Evolutionary conservation across 768 basidiomycete genomes (phyloP).

Genomic region (Collybiopsis confluens): DNA sequence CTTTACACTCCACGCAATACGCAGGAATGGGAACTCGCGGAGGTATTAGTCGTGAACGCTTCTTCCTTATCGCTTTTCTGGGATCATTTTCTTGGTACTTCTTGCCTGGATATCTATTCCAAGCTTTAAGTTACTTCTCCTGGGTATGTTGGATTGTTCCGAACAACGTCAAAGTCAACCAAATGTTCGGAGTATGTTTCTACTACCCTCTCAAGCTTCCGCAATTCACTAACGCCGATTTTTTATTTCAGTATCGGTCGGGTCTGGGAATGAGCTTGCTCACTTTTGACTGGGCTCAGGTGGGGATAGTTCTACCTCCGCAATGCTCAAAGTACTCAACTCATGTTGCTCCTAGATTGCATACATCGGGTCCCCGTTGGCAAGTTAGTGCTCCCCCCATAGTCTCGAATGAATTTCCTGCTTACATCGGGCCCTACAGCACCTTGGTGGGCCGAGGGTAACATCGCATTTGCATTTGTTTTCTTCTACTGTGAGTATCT

Average conservation of each 20-base stretch:
- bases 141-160: conserved; percentile 70
- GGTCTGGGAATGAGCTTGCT: conserved; percentile 67
- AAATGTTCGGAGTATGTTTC: conserved; percentile 64
- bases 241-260: conserved; percentile 12
- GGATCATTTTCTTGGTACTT: conserved; percentile 61
- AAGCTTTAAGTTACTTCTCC: conserved; percentile 56
- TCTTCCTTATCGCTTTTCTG: conserved; percentile 65
- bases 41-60: conserved; percentile 70
- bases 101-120: conserved; percentile 73
- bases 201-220: too few species aligned
- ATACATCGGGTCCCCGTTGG: conserved; percentile 67
- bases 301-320: conserved; percentile 27
- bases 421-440: conserved; percentile 17
- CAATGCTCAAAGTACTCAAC: not conserved
- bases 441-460: conserved; percentile 83
- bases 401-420: too few species aligned
- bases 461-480: conserved; percentile 57
- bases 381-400: conserved; percentile 22
- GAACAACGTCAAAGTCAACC: conserved; percentile 63
- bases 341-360: conserved; percentile 35
- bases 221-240: too few species aligned
- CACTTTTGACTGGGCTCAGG: conserved; percentile 81
- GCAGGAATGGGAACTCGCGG: conserved; percentile 60
- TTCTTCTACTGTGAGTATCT: conserved; percentile 57
- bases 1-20: conserved; percentile 69